A percentile compares a stretch with the other conserved stretches of the same genome.
phyloP scores from a whole-genome alignment of 257 asterid species.

The Solanum etuberosum region DNA sequence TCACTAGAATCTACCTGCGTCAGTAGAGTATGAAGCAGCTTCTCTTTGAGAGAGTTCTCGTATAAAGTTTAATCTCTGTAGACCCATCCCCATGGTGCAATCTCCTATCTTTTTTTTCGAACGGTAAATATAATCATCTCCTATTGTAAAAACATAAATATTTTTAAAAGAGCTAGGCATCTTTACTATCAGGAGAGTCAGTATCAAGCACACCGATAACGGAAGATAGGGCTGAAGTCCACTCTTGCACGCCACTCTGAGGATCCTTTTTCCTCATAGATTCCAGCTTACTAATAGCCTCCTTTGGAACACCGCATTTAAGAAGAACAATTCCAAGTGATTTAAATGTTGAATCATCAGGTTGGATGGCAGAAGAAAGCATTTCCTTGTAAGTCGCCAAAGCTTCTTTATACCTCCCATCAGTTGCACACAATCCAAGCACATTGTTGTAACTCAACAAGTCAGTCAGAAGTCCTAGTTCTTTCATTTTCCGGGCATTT shows the following conservation, averaged over 20 bases:
- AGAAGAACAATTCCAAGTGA: constrained; percentile 55
- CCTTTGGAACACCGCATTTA: constrained; percentile 72
- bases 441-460: constrained; percentile 72
- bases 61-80: neutral
- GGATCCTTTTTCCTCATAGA: constrained; percentile 33
- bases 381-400: constrained; percentile 58
- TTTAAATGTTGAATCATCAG: constrained; percentile 70
- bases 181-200: constrained; percentile 1
- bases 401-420: constrained; percentile 80
- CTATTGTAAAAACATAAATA: neutral
- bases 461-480: constrained; percentile 60
- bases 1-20: neutral
- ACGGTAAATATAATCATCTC: neutral
- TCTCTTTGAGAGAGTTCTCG: neutral
- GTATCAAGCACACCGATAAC: constrained; percentile 28
- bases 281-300: constrained; percentile 48
- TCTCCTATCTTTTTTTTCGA: neutral
- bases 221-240: constrained; percentile 54
- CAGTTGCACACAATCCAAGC: constrained; percentile 61
- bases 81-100: neutral
- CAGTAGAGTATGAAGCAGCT: neutral
- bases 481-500: constrained; percentile 66
- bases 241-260: constrained; percentile 38
- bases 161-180: neutral
- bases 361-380: constrained; percentile 40